A percentile compares a stretch with the other conserved stretches of the same genome.
Evolutionary conservation across 108 stramenopile genomes (phyloP).

Genomic region (Stephanodiscus triporus): DNA sequence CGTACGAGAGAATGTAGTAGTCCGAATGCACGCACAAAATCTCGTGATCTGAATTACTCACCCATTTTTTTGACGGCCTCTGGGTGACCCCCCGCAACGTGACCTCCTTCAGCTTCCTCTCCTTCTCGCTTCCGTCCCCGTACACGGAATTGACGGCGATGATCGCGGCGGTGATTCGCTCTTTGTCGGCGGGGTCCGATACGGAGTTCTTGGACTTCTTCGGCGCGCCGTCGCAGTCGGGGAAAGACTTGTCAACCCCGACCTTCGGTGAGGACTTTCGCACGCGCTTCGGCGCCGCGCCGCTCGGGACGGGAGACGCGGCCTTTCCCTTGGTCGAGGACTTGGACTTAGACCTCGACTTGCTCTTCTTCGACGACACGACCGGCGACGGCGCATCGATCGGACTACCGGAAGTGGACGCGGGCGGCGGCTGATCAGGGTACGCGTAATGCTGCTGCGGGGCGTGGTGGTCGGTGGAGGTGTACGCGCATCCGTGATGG

Average conservation of each 20-base stretch:
- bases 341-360: background rate
- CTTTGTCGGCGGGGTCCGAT: constrained; percentile 32
- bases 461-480: background rate
- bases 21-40: background rate
- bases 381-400: background rate
- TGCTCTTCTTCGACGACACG: background rate
- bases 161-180: constrained; percentile 37
- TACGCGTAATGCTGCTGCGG: constrained; percentile 32
- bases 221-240: background rate
- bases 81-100: constrained; percentile 60
- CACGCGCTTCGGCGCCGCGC: background rate
- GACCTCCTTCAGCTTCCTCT: constrained; percentile 72
- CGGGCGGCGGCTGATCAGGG: constrained; percentile 5
- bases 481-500: constrained; percentile 10
- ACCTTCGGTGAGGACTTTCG: constrained; percentile 20
- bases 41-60: constrained; percentile 9
- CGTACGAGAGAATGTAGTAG: background rate
- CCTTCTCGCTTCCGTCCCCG: constrained; percentile 62
- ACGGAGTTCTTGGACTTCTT: constrained; percentile 27
- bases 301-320: background rate
- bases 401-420: background rate
- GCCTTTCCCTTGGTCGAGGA: background rate
- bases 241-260: too few species aligned
- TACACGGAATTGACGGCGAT: constrained; percentile 30
- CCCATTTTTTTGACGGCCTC: constrained; percentile 65